These are phyloP conservation scores for Huiozyma naganishii DNA, from an alignment of 805 yeast species.

Conservation along the genomic window DNA sequence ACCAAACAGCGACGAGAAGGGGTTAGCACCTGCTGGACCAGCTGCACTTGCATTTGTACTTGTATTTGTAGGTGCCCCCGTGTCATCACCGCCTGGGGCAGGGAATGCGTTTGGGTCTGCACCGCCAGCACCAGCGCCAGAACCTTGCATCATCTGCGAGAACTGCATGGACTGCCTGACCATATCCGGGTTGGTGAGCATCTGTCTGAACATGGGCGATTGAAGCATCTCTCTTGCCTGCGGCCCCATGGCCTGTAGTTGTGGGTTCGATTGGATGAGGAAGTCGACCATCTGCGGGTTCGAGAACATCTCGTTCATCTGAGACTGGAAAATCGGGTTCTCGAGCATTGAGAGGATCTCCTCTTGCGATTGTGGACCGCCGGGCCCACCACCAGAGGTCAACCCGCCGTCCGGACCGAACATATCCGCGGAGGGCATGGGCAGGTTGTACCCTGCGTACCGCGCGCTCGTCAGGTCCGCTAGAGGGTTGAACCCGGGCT, in stretches of 20 bases:
- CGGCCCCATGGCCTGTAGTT: conserved; percentile 78
- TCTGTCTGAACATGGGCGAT: conserved; percentile 70
- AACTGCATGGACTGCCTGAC: conserved; percentile 73
- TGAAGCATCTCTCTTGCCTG: conserved; percentile 79
- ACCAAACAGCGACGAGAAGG: conserved; percentile 38
- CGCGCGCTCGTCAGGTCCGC: conserved; percentile 92
- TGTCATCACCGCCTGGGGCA: conserved; percentile 36
- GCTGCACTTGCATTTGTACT: conserved; percentile 12
- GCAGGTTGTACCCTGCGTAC: conserved; percentile 72
- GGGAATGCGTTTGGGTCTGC: conserved; percentile 33
- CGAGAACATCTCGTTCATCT: conserved; percentile 69
- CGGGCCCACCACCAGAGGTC: conserved; percentile 25
- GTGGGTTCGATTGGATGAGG: conserved; percentile 75
- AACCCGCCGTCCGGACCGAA: conserved; percentile 91
- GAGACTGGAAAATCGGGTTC: conserved; percentile 70
- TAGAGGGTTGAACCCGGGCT: conserved; percentile 78
- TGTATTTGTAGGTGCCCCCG: conserved; percentile 11
- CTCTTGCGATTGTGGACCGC: conserved; percentile 33
- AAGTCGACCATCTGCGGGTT: conserved; percentile 84
- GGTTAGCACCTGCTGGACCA: conserved; percentile 33
- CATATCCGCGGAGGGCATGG: conserved; percentile 76
- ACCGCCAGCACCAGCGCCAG: conserved; percentile 22
- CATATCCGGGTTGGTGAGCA: conserved; percentile 75
- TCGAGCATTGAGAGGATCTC: conserved; percentile 67
- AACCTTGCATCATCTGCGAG: conserved; percentile 38